Conservation (phyloP, 225 moss, liverwort and hornwort species). For the Bryoerythrophyllum caledonicum region DNA sequence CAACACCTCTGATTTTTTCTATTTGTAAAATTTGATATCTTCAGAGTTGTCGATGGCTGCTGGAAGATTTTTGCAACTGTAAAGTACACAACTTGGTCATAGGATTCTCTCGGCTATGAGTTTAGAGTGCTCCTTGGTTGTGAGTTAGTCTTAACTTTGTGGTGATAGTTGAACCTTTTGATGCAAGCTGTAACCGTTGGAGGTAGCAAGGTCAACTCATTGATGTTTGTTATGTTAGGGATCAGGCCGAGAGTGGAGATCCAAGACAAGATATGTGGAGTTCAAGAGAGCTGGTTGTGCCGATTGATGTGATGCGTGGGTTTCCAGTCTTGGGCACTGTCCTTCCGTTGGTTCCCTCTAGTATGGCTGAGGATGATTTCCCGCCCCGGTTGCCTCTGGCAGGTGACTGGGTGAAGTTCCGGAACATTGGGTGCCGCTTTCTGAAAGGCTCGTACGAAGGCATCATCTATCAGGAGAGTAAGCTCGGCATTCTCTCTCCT, state of each 20-base stretch:
- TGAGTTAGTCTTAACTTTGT: background rate
- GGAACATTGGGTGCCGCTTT: constrained; percentile 60
- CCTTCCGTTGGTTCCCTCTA: constrained; percentile 56
- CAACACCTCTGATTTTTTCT: background rate
- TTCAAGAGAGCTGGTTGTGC: constrained; percentile 50
- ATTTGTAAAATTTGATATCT: constrained; percentile 1
- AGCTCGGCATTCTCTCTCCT: constrained; percentile 71
- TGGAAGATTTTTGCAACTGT: background rate
- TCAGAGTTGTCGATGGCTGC: background rate
- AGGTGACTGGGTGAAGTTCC: too few relatives aligned
- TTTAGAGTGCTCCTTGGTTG: constrained; percentile 10
- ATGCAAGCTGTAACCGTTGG: constrained; percentile 17
- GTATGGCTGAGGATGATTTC: constrained; percentile 56
- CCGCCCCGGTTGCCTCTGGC: constrained; percentile 48
- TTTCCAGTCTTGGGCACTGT: constrained; percentile 78
- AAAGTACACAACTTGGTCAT: background rate
- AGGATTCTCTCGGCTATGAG: background rate
- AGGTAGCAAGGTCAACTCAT: constrained; percentile 18
- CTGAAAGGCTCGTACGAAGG: constrained; percentile 68
- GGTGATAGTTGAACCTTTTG: background rate
- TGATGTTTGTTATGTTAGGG: constrained; percentile 32
- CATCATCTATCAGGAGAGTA: constrained; percentile 64
- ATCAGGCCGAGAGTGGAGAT: constrained; percentile 35
- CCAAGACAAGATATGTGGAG: constrained; percentile 48
- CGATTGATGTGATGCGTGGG: constrained; percentile 58